Evolutionary conservation across 495 filamentous ascomycete species (phyloP).

Genomic region (Penicillium ochrochloron): DNA sequence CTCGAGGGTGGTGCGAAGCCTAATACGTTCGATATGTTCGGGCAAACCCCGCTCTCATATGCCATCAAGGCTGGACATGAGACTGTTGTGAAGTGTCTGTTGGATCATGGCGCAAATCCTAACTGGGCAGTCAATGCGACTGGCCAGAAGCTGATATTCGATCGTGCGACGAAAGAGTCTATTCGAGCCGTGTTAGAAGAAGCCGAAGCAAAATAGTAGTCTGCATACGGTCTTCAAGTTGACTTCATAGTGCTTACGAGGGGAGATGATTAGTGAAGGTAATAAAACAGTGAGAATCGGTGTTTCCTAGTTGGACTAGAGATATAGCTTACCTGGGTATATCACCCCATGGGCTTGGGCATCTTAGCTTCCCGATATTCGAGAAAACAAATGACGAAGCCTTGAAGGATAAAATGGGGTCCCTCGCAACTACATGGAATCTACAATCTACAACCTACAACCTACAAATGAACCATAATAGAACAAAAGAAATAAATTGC

Average conservation of each 20-base stretch:
- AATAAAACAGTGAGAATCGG: too few relatives aligned
- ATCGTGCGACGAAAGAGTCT: too few relatives aligned
- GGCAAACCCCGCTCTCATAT: not conserved
- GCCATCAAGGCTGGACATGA: not conserved
- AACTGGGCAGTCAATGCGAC: not conserved
- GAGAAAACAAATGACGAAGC: too few relatives aligned
- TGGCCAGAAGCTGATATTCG: not conserved
- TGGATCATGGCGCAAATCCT: not conserved
- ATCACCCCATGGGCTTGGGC: too few relatives aligned
- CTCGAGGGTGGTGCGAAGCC: not conserved
- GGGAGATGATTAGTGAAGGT: too few relatives aligned
- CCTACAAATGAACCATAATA: not conserved
- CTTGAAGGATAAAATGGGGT: too few relatives aligned
- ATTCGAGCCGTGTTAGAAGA: too few relatives aligned
- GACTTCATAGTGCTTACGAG: too few relatives aligned
- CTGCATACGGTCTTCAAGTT: too few relatives aligned
- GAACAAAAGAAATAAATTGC: constrained; percentile 42
- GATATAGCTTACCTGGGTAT: too few relatives aligned
- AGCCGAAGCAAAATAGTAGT: too few relatives aligned
- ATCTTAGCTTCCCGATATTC: not conserved
- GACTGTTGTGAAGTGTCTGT: not conserved
- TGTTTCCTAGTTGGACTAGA: not conserved
- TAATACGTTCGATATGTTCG: not conserved
- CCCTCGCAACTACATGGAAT: too few relatives aligned
- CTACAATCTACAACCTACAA: not conserved